A percentile compares a stretch with the other conserved stretches of the same genome.
phyloP scores from a whole-genome alignment of 2,329 filamentous ascomycete genomes.

The Ilyonectria robusta region DNA sequence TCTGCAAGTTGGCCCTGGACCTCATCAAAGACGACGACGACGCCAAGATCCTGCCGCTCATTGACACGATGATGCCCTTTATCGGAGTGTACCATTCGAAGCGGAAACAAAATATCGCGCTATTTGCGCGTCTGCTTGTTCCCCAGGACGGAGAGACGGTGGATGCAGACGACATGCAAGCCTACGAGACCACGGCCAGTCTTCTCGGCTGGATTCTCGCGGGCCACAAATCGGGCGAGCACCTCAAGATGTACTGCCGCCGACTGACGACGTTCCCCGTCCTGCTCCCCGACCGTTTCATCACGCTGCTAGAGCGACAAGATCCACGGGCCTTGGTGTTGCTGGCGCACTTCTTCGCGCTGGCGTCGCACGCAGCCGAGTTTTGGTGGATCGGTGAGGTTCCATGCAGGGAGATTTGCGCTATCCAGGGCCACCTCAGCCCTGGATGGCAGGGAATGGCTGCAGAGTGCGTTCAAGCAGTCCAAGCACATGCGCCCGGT shows the following conservation, averaged over 20 bases:
- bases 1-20: conserved; percentile 31
- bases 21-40: conserved; percentile 29
- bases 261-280: conserved; percentile 39
- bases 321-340: conserved; percentile 41
- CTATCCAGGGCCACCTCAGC: conserved; percentile 9
- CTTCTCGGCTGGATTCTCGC: conserved; percentile 36
- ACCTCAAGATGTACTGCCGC: conserved; percentile 30
- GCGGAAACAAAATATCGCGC: not conserved
- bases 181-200: conserved; percentile 35
- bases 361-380: conserved; percentile 27
- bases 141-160: conserved; percentile 15
- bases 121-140: conserved; percentile 33
- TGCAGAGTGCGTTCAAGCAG: conserved; percentile 13
- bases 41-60: conserved; percentile 34
- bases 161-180: conserved; percentile 26
- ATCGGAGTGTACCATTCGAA: conserved; percentile 8
- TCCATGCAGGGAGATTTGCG: conserved; percentile 20
- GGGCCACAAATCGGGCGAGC: conserved; percentile 32
- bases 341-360: conserved; percentile 44
- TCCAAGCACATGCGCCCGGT: not conserved
- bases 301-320: conserved; percentile 34
- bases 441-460: conserved; percentile 14
- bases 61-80: conserved; percentile 27
- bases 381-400: conserved; percentile 34
- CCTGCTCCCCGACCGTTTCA: conserved; percentile 35